Percentiles rank a stretch among this genome's conserved stretches.
phyloP scores from a whole-genome alignment of 148 eudicot species.

The Cornus suecica region DNA sequence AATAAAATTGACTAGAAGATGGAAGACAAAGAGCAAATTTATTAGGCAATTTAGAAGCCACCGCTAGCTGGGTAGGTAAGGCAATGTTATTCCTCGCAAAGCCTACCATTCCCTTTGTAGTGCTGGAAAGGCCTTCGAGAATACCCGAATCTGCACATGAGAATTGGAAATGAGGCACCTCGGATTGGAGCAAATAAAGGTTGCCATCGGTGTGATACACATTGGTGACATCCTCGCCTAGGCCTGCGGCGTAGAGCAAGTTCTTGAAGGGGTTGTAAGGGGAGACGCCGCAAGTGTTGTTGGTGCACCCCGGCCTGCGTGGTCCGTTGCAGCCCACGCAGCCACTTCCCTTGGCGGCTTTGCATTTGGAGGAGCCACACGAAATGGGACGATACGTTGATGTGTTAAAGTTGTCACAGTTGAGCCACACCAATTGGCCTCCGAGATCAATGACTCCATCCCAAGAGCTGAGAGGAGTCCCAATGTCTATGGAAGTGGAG shows the following conservation, averaged over 20 bases:
- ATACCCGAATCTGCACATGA: slow-evolving; percentile 18
- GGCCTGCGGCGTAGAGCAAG: not conserved
- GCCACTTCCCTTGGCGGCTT: slow-evolving; percentile 13
- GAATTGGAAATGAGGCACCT: slow-evolving; percentile 19
- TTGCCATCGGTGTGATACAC: not conserved
- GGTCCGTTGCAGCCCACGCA: slow-evolving; percentile 21
- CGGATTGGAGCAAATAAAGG: not conserved
- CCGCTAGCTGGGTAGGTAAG: slow-evolving; percentile 30
- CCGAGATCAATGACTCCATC: slow-evolving; percentile 14
- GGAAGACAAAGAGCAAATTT: slow-evolving; percentile 47
- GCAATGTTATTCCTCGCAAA: slow-evolving; percentile 19
- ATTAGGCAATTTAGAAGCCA: slow-evolving; percentile 20
- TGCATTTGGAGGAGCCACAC: slow-evolving; percentile 21
- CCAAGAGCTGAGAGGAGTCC: not conserved
- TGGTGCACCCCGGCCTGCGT: slow-evolving; percentile 30
- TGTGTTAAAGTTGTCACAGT: slow-evolving; percentile 10
- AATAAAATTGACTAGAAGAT: slow-evolving; percentile 6
- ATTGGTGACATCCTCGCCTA: slow-evolving; percentile 14
- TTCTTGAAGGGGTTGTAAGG: slow-evolving; percentile 27
- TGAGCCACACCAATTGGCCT: slow-evolving; percentile 7
- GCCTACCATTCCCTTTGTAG: slow-evolving; percentile 28
- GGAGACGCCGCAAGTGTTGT: slow-evolving; percentile 26
- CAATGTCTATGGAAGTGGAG: not conserved
- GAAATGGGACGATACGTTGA: slow-evolving; percentile 17
- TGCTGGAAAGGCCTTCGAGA: slow-evolving; percentile 25